Percentiles rank a stretch among this genome's conserved stretches.
phyloP scores from a whole-genome alignment of 2,329 filamentous ascomycete genomes.

The Mollisia scopiformis region DNA sequence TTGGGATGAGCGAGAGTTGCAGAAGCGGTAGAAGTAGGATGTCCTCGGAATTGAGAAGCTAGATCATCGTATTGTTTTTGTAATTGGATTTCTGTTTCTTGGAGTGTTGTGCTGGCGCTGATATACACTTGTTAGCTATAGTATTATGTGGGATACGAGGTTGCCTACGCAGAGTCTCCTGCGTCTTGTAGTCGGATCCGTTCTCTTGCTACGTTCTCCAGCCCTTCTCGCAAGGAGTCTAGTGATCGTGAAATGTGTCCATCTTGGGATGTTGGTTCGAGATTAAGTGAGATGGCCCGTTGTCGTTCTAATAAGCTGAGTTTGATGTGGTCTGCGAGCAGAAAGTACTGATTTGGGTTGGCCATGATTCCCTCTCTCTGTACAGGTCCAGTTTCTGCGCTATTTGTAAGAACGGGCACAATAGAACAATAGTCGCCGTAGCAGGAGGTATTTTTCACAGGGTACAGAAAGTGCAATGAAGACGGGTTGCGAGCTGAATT shows the following conservation, averaged over 20 bases:
- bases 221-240: slow-evolving; percentile 81
- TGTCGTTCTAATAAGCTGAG: slow-evolving; percentile 91
- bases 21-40: slow-evolving; percentile 51
- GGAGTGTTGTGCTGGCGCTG: slow-evolving; percentile 50
- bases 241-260: slow-evolving; percentile 87
- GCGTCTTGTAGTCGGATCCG: slow-evolving; percentile 64
- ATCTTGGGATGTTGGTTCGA: slow-evolving; percentile 75
- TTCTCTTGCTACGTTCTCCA: slow-evolving; percentile 70
- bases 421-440: neutral
- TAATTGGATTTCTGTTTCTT: slow-evolving; percentile 69
- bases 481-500: no score
- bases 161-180: slow-evolving; percentile 63
- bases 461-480: no score
- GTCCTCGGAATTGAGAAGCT: slow-evolving; percentile 77
- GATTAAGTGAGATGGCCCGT: slow-evolving; percentile 78
- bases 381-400: neutral
- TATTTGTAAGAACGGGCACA: neutral
- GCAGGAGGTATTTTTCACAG: neutral
- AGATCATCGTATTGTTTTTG: slow-evolving; percentile 77
- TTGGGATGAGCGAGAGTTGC: slow-evolving; percentile 63
- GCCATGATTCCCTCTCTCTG: slow-evolving; percentile 52
- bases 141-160: neutral
- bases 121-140: slow-evolving; percentile 6
- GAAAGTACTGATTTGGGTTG: slow-evolving; percentile 77
- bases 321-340: slow-evolving; percentile 96